Conservation (phyloP, 2,329 filamentous ascomycete species). For the Neofusicoccum sp. region DNA sequence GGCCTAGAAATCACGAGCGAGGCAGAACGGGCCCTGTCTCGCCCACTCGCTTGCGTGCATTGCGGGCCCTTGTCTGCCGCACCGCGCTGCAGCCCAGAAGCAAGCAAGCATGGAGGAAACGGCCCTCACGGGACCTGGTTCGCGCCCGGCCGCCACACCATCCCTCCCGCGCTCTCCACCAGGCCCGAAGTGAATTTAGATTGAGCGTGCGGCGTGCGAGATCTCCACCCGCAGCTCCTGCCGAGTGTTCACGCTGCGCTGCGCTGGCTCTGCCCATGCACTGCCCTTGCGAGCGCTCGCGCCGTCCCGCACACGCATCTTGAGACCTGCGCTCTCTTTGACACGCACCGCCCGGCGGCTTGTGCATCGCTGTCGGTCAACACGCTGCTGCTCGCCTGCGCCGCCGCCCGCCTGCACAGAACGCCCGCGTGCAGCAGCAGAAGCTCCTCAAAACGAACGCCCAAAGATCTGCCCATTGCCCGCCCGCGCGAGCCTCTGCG, state of each 20-base stretch:
- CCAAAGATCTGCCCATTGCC: conserved; percentile 8
- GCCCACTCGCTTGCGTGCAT: conserved; percentile 18
- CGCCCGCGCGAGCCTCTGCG: background rate
- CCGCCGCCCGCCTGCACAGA: conserved; percentile 16
- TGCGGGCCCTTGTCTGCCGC: conserved; percentile 12
- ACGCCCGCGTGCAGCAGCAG: conserved; percentile 13
- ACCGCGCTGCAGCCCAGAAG: conserved; percentile 16
- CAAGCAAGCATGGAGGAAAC: conserved; percentile 16
- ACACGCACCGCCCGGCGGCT: conserved; percentile 11
- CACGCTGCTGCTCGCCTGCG: conserved; percentile 11
- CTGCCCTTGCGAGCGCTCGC: conserved; percentile 16
- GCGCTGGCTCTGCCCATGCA: conserved; percentile 8
- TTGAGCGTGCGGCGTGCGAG: conserved; percentile 19
- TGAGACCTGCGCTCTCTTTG: conserved; percentile 17
- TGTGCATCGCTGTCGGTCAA: conserved; percentile 12
- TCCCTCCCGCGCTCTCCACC: conserved; percentile 6
- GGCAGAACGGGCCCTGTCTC: conserved; percentile 1
- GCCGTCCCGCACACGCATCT: conserved; percentile 19
- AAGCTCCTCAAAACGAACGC: conserved; percentile 15
- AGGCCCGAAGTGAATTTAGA: conserved; percentile 17
- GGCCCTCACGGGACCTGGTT: conserved; percentile 16
- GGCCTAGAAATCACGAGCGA: conserved; percentile 12
- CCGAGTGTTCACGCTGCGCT: conserved; percentile 7
- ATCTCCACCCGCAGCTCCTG: conserved; percentile 10
- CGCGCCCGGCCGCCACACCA: conserved; percentile 15